Conservation (phyloP, 805 yeast genomes). For the Candida vaughaniae region DNA sequence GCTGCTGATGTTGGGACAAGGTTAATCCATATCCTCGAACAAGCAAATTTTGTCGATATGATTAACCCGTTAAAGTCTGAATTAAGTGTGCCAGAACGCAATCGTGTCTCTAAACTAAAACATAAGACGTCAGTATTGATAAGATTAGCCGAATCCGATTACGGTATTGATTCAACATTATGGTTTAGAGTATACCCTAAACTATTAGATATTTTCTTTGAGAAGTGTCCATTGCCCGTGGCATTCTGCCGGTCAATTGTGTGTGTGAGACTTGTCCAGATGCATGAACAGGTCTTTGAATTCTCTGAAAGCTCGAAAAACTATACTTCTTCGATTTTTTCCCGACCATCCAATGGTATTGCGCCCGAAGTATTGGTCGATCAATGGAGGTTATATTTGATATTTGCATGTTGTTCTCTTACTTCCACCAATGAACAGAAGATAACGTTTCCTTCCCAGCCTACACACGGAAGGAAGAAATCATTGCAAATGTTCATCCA, state of each 20-base stretch:
- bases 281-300: conserved; percentile 66
- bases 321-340: conserved; percentile 36
- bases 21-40: conserved; percentile 72
- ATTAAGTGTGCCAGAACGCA: conserved; percentile 74
- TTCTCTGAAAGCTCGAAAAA: conserved; percentile 47
- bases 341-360: conserved; percentile 26
- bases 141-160: conserved; percentile 81
- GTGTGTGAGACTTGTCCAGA: conserved; percentile 82
- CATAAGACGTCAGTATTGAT: conserved; percentile 68
- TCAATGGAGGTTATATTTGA: conserved; percentile 86
- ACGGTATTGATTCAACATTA: conserved; percentile 94
- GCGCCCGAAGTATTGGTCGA: conserved; percentile 73
- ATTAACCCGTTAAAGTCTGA: conserved; percentile 51
- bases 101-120: conserved; percentile 63
- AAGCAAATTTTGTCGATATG: conserved; percentile 63
- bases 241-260: conserved; percentile 91
- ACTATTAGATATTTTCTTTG: conserved; percentile 68
- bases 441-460: conserved; percentile 49
- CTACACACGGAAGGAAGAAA: conserved; percentile 69
- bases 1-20: conserved; percentile 79
- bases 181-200: conserved; percentile 90
- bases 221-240: conserved; percentile 85
- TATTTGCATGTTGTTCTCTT: conserved; percentile 88
- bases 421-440: conserved; percentile 89
- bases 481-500: conserved; percentile 81